These are phyloP conservation scores for Neophaeococcomyces aloes DNA, from an alignment of 2,329 filamentous ascomycete species.

Conservation along the genomic window DNA sequence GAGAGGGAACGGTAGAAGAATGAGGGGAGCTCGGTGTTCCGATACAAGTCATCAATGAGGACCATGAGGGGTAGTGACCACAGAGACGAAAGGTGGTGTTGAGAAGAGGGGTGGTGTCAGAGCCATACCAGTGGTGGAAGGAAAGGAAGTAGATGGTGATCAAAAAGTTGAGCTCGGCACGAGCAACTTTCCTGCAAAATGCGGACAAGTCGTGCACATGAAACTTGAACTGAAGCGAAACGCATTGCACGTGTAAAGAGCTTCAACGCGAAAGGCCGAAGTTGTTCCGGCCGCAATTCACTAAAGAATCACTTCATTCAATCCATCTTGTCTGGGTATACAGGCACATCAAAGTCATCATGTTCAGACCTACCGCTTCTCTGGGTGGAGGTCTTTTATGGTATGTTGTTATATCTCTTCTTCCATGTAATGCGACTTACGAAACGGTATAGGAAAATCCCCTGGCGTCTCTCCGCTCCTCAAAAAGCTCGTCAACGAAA, in stretches of 20 bases:
- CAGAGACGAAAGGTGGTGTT: too few species aligned
- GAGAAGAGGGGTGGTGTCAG: too few species aligned
- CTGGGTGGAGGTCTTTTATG: constrained; percentile 74
- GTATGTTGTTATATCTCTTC: constrained; percentile 36
- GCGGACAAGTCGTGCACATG: too few species aligned
- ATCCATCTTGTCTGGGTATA: background rate
- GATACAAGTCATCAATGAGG: constrained; percentile 28
- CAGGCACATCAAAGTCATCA: constrained; percentile 32
- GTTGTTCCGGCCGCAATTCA: too few species aligned
- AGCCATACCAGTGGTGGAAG: too few species aligned
- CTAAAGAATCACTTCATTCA: too few species aligned
- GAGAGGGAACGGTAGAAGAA: constrained; percentile 59
- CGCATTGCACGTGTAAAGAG: too few species aligned
- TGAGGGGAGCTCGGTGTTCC: constrained; percentile 34
- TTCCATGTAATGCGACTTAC: background rate
- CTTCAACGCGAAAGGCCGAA: too few species aligned
- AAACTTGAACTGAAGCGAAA: too few species aligned
- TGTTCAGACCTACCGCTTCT: constrained; percentile 75
- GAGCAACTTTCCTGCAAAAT: too few species aligned
- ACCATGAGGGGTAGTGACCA: constrained; percentile 11
- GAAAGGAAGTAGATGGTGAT: too few species aligned
- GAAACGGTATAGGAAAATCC: constrained; percentile 62
- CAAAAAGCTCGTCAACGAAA: constrained; percentile 81
- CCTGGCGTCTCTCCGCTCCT: constrained; percentile 85
- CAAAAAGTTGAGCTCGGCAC: too few species aligned